Percentiles rank a stretch among this genome's conserved stretches.
Conservation (phyloP, 495 filamentous ascomycete genomes). For the Wilcoxina mikolae region DNA sequence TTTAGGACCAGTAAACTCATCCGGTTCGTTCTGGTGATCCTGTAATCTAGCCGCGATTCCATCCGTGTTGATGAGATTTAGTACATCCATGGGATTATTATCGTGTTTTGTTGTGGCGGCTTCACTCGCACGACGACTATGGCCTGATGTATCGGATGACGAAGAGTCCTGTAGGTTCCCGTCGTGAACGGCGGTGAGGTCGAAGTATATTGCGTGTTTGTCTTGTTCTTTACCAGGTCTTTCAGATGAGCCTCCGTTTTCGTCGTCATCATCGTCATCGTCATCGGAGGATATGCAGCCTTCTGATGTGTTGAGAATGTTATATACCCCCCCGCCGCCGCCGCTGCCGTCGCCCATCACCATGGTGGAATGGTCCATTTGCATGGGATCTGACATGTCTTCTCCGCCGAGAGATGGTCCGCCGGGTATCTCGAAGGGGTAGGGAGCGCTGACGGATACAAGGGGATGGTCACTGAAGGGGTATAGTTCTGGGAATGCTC, state of each 20-base stretch:
- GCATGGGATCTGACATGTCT: conserved; percentile 11
- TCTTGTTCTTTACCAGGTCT: not conserved
- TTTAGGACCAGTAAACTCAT: conserved; percentile 3
- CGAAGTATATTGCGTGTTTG: conserved; percentile 18
- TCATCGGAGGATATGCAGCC: not conserved
- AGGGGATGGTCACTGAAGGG: conserved; percentile 1
- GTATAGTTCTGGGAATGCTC: conserved; percentile 22
- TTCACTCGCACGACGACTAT: conserved; percentile 18
- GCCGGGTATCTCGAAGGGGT: conserved; percentile 9
- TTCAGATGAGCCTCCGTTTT: conserved; percentile 9
- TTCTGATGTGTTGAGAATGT: not conserved
- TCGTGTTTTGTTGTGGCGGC: conserved; percentile 8
- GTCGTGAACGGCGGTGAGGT: conserved; percentile 21
- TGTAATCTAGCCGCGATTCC: not conserved
- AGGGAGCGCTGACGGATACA: conserved; percentile 7
- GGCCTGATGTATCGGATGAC: conserved; percentile 16
- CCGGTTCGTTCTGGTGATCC: not conserved
- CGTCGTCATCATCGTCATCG: conserved; percentile 13
- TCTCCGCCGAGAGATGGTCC: conserved; percentile 7
- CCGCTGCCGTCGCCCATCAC: no score
- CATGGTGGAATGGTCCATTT: not conserved
- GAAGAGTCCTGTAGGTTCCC: conserved; percentile 21
- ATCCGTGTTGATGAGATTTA: conserved; percentile 12
- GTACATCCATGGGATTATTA: conserved; percentile 25
- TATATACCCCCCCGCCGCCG: not conserved